Conservation (phyloP, 1,284 basidiomycete genomes). For the Phylloporus sp. region DNA sequence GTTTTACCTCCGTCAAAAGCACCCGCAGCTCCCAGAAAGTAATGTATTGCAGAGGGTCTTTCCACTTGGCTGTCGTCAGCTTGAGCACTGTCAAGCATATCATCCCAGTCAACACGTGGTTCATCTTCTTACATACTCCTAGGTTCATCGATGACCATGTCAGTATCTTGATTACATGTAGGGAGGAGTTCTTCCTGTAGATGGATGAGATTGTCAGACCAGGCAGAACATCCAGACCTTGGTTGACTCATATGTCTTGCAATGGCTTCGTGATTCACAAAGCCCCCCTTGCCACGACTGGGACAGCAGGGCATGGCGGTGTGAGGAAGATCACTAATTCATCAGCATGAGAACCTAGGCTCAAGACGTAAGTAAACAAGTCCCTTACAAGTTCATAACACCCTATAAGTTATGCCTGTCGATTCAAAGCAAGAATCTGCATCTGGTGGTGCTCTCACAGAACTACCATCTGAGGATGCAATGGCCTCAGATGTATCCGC, state of each 20-base stretch:
- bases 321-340: background rate
- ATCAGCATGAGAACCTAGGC: background rate
- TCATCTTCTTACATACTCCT: no score
- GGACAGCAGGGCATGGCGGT: no score
- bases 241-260: constrained; percentile 1
- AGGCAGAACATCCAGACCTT: background rate
- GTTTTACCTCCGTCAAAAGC: no score
- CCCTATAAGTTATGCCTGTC: no score
- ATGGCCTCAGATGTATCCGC: no score
- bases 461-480: no score
- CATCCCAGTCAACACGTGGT: background rate
- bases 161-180: background rate
- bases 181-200: background rate
- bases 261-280: background rate
- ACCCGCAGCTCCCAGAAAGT: background rate
- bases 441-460: no score
- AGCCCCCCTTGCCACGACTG: background rate
- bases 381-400: no score
- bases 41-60: background rate
- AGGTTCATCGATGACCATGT: background rate
- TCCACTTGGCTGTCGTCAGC: background rate
- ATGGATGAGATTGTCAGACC: no score
- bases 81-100: background rate
- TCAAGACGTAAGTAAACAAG: no score
- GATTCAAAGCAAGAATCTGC: no score